Base-by-base conservation (phyloP, 306 rosid species). In the Oxytropis ochrocephala region DNA sequence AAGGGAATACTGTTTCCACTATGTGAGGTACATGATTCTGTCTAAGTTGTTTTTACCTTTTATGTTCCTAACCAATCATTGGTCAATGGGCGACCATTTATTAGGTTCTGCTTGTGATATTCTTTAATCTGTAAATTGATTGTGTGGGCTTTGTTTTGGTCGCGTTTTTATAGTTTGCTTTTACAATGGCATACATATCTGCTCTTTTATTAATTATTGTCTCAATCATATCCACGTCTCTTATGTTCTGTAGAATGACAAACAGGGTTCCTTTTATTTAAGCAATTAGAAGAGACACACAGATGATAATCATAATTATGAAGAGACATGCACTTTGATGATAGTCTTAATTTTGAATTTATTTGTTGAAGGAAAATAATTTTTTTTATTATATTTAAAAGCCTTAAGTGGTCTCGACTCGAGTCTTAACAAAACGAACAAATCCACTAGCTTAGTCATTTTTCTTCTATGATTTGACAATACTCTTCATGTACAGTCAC, bases 1-100 rank as follows among this genome's bases (percentile, higher is more conserved):
- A 88, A 88, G 83, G 98, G 97, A 70, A 88, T 94, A 70, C 39
- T 94, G 55, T 78, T 94, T 78, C 94, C 98, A 10, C 71, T 94
- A 12, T 94, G 97, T 11, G 95, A 94, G 98, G 98, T 90, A 85
- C 71, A 13, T 9, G 11, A 80, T 58, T 24, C 35, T 57, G 13
- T 52, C 32, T 49, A 57, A 8, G 54, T 33, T 66, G 18, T 16
- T 30, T 69, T 41, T 32, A 69, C 24, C 3, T 76, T 72, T 44
- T 18, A 21, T 16, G 41, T 73, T 69, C 47, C 43, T 21, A 11
- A 46, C 60, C 39, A 60, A 39, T 66, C 12, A 47, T 19, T 41
- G 21, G 62, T 32, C 18, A 19, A 27, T 39, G 11, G 55, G 19
- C n/a, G 17, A 27, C 49, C 33, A 11, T 73, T 56, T 56, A 60